Base-by-base conservation (phyloP, 2,329 filamentous ascomycete genomes). In the Lecanicillium sp. region DNA sequence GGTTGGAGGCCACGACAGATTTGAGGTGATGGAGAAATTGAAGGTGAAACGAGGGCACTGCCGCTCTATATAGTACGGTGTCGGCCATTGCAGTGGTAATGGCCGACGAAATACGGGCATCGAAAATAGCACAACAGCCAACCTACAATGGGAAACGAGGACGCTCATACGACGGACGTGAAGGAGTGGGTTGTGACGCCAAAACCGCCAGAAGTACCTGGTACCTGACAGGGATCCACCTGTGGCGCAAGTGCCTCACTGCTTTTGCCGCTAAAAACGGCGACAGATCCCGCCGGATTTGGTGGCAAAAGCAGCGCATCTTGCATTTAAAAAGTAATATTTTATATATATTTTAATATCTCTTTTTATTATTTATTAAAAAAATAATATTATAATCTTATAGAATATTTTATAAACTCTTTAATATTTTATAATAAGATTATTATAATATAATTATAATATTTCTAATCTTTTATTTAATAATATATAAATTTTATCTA, bases 241-340 rank as follows among this genome's bases (percentile, higher is more conserved):
- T 19, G 17, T 10, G 19, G 20, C 26, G 14, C 5, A 26, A 21
- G 26, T 32, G 30, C 36, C 38, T 39, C n/a, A 40, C 48, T 52
- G 33, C 44, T 48, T 8, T n/a, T 33, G 41, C 51, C 30, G 36
- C 43, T 21, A 40, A 49, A 39, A 52, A 51, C 37, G 42, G 48
- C 51, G 40, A 36, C 41, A 46, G 35, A 43, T 42, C 14, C 51
- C 48, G 33, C 51, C 41, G 19, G 27, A 51, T 49, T 42, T 2
- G 27, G 51, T 37, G 48, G 44, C 39, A 19, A 4, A 12, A 42
- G 27, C 26, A 42, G 39, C 27, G 39, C 39, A 26, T 36, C 32
- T 19, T 49, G 12, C 23, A 27, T 42, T 49, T 49, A 42, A 17
- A 38, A 20, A 43, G 33, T 49, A 44, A 49, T 32, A 27, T 30